A percentile compares a stretch with the other conserved stretches of the same genome.
Conservation (phyloP, 2,329 filamentous ascomycete species). For the Fusarium mexicanum region DNA sequence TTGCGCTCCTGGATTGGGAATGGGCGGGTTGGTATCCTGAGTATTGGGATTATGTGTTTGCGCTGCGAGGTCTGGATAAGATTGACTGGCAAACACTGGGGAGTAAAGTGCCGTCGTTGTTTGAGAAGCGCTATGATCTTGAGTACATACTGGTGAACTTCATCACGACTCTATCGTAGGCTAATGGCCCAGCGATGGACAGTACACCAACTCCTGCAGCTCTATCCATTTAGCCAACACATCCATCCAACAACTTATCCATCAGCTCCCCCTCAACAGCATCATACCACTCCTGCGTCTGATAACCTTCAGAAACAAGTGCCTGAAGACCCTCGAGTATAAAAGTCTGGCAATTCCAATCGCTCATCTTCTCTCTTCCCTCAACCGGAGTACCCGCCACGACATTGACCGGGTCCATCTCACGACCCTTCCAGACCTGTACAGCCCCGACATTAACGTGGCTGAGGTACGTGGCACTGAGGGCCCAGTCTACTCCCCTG, state of each 20-base stretch:
- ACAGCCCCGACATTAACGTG: neutral
- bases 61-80: slow-evolving; percentile 20
- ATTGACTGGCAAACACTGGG: slow-evolving; percentile 27
- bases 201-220: neutral
- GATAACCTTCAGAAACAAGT: neutral
- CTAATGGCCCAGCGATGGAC: neutral
- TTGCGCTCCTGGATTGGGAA: slow-evolving; percentile 22
- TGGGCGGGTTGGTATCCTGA: slow-evolving; percentile 16
- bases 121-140: slow-evolving; percentile 8
- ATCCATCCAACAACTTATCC: neutral
- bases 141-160: slow-evolving; percentile 25
- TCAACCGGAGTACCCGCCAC: neutral
- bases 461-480: neutral
- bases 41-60: slow-evolving; percentile 24
- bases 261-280: neutral
- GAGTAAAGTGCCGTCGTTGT: slow-evolving; percentile 1
- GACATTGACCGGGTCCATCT: neutral
- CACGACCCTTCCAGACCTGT: neutral
- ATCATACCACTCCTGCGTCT: neutral
- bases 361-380: neutral
- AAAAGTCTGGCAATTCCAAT: neutral
- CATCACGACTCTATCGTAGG: neutral
- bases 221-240: neutral
- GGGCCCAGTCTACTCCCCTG: neutral
- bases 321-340: neutral